These are phyloP conservation scores for Aaosphaeria arxii DNA, from an alignment of 2,329 filamentous ascomycete species.

Conservation along the genomic window DNA sequence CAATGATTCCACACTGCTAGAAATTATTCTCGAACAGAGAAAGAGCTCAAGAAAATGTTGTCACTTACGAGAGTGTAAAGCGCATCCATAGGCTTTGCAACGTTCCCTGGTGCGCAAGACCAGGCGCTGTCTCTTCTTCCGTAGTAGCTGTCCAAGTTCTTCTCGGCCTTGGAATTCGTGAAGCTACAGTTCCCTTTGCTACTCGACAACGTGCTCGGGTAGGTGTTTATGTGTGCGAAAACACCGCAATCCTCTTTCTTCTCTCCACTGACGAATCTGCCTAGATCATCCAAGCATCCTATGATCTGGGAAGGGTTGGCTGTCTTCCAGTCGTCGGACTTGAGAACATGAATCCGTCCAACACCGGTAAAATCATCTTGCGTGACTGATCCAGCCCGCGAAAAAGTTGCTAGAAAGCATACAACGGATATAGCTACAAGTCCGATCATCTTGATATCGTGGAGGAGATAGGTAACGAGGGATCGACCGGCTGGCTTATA, in stretches of 20 bases:
- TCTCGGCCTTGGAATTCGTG: constrained; percentile 19
- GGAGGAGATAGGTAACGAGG: too few species aligned
- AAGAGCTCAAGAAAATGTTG: neutral
- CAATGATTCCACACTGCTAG: too few species aligned
- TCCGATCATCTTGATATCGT: too few species aligned
- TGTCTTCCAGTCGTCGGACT: constrained; percentile 25
- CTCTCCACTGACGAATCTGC: constrained; percentile 17
- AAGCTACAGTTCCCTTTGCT: constrained; percentile 30
- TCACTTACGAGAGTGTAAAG: constrained; percentile 26
- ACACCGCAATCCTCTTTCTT: constrained; percentile 17
- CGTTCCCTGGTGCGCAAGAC: constrained; percentile 17
- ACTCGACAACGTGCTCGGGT: constrained; percentile 27
- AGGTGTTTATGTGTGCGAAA: constrained; percentile 16
- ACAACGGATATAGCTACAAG: too few species aligned
- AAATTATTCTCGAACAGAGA: neutral
- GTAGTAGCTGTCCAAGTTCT: constrained; percentile 29
- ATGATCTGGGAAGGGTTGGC: constrained; percentile 17
- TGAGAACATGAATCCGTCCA: constrained; percentile 27
- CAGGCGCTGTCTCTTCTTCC: constrained; percentile 23
- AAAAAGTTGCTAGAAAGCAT: too few species aligned
- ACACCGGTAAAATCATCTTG: constrained; percentile 27
- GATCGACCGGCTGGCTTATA: too few species aligned
- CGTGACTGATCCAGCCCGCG: constrained; percentile 1
- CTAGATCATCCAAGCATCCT: constrained; percentile 24
- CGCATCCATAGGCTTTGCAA: constrained; percentile 20